Evolutionary conservation across 129 eudicot genomes (phyloP), one percentile per base, ranked within the genome.

Genomic region (Kitagawia praeruptora): DNA sequence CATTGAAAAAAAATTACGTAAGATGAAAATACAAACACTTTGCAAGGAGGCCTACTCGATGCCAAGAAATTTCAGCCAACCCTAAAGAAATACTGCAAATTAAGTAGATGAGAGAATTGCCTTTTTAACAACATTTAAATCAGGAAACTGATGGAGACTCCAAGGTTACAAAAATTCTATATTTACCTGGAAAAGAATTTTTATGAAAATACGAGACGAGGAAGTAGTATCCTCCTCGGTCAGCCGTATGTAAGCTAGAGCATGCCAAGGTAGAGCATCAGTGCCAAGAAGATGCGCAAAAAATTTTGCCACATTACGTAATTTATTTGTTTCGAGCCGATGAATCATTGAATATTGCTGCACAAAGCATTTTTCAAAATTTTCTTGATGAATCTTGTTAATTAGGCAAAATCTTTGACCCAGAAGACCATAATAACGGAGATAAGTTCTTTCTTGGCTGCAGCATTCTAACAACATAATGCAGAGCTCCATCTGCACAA

Each of bases 361-460:
- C 3, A 90, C 96, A 83, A 95, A 95, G 47, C 97, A 92, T 48
- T 82, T 92, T 61, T 95, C 98, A 44, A 95, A 95, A 40, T 92
- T 92, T 73, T 90, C 97, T 79, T 95, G 98, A 81, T 95, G 74
- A n/a, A 95, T 84, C 75, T 89, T 92, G 86, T 95, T 92, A 31
- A 95, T 90, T 93, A 95, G 90, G 73, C 98, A 95, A 80, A 95
- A 95, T 23, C 98, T 83, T 81, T 95, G 98, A n/a, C 98, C 98
- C 81, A 95, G 67, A 73, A 95, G 96, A 23, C 98, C 98, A 82
- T 90, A 95, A 78, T 95, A 95, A 2, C 98, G 93, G 34, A 90
- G 92, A 42, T 95, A 95, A 4, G 98, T 95, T 81, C 97, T 90
- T 78, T 95, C 98, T 73, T 95, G 98, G 84, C 96, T 90, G 89